These are phyloP conservation scores for Quercus phellos DNA, from an alignment of 331 rosid species.

Conservation along the genomic window DNA sequence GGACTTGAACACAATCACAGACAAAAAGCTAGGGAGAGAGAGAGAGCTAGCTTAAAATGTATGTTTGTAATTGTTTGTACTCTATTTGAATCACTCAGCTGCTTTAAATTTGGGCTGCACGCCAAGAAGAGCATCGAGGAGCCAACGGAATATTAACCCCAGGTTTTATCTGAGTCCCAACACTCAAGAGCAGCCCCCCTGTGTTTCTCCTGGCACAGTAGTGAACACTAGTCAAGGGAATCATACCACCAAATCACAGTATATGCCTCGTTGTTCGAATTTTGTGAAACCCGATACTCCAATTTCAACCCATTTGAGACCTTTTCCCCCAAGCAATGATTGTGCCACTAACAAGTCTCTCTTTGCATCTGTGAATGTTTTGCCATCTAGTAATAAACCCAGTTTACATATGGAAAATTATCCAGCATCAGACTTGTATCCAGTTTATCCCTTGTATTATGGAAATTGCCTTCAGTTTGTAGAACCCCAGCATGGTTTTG, in stretches of 20 bases:
- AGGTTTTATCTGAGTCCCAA: conserved; percentile 49
- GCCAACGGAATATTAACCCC: conserved; percentile 52
- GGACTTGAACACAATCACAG: background rate
- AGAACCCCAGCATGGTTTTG: conserved; percentile 12
- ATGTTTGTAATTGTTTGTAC: conserved; percentile 5
- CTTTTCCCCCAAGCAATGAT: background rate
- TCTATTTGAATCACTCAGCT: conserved; percentile 38
- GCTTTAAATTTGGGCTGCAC: conserved; percentile 72
- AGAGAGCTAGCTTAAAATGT: background rate
- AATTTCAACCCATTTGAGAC: conserved; percentile 13
- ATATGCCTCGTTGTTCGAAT: conserved; percentile 26
- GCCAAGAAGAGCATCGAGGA: conserved; percentile 53
- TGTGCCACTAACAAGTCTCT: background rate
- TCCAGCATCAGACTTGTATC: conserved; percentile 16
- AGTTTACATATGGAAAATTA: conserved; percentile 22
- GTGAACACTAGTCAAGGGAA: conserved; percentile 22
- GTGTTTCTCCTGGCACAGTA: background rate
- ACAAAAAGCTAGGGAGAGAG: background rate
- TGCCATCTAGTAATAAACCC: conserved; percentile 22
- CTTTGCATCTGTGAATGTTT: conserved; percentile 13
- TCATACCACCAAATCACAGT: background rate
- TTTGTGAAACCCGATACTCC: conserved; percentile 12
- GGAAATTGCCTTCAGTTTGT: conserved; percentile 21
- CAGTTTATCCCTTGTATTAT: conserved; percentile 46
- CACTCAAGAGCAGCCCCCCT: conserved; percentile 16